Percentiles rank a stretch among this genome's conserved stretches.
Conservation (phyloP, 176 grass and related monocot genomes). For the Carex scoparia region DNA sequence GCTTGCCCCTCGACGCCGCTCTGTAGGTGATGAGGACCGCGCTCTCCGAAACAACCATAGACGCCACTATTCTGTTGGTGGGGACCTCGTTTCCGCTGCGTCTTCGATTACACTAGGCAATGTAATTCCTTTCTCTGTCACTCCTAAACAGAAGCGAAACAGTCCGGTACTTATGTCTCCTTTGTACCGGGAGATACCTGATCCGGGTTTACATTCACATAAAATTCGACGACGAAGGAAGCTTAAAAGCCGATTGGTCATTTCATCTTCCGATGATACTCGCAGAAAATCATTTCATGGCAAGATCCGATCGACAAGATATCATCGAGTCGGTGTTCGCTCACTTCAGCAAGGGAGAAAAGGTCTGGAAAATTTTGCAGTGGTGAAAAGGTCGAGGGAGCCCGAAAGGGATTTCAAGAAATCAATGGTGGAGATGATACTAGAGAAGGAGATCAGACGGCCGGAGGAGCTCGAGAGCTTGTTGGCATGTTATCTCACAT, state of each 20-base stretch:
- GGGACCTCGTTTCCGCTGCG: slow-evolving; percentile 33
- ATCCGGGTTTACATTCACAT: slow-evolving; percentile 20
- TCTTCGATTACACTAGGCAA: slow-evolving; percentile 27
- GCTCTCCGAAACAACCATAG: slow-evolving; percentile 17
- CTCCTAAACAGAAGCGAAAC: not conserved
- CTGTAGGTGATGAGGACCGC: slow-evolving; percentile 31
- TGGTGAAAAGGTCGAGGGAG: slow-evolving; percentile 68
- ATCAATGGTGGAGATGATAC: slow-evolving; percentile 90
- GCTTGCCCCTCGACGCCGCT: slow-evolving; percentile 29
- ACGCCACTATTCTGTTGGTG: slow-evolving; percentile 49
- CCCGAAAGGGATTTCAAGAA: slow-evolving; percentile 67
- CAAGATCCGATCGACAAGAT: slow-evolving; percentile 4
- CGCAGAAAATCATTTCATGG: slow-evolving; percentile 41
- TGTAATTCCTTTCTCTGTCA: slow-evolving; percentile 39
- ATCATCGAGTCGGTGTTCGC: slow-evolving; percentile 22
- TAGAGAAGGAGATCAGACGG: slow-evolving; percentile 60
- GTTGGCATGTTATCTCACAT: slow-evolving; percentile 79
- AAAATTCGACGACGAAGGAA: slow-evolving; percentile 7
- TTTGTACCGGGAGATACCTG: not conserved
- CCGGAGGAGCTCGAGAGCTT: slow-evolving; percentile 75
- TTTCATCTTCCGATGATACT: not conserved
- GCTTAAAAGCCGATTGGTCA: not conserved
- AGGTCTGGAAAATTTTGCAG: slow-evolving; percentile 54
- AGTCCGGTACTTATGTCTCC: not conserved
- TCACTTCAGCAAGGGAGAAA: slow-evolving; percentile 31